A percentile compares a stretch with the other conserved stretches of the same genome.
These are phyloP conservation scores for Didymella glomerata DNA, from an alignment of 2,329 filamentous ascomycete genomes.

Conservation along the genomic window DNA sequence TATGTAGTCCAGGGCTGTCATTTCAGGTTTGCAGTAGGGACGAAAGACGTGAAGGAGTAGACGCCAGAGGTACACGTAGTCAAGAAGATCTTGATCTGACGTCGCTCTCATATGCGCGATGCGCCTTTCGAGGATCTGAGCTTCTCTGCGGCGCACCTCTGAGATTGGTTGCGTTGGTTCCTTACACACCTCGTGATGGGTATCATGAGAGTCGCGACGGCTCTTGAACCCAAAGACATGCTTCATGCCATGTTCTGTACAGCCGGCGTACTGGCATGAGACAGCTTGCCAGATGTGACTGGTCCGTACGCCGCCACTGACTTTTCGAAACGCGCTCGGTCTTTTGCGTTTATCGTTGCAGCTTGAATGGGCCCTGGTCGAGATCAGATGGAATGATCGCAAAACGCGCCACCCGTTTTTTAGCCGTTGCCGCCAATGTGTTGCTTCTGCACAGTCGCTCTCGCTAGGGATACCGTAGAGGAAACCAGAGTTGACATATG, in stretches of 20 bases:
- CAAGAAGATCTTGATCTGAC: slow-evolving; percentile 22
- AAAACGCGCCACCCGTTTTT: slow-evolving; percentile 29
- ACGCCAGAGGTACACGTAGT: slow-evolving; percentile 28
- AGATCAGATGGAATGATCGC: slow-evolving; percentile 25
- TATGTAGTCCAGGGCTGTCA: neutral
- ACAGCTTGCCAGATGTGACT: slow-evolving; percentile 29
- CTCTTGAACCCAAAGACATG: slow-evolving; percentile 18
- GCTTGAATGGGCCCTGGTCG: slow-evolving; percentile 19
- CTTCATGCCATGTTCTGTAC: slow-evolving; percentile 28
- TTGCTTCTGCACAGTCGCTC: slow-evolving; percentile 16
- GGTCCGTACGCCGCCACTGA: slow-evolving; percentile 24
- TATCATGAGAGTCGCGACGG: slow-evolving; percentile 12
- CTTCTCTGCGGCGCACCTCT: slow-evolving; percentile 20
- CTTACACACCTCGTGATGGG: slow-evolving; percentile 1
- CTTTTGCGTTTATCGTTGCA: slow-evolving; percentile 9
- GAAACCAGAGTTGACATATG: slow-evolving; percentile 28
- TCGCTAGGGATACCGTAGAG: slow-evolving; percentile 32
- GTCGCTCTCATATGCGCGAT: slow-evolving; percentile 14
- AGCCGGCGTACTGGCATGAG: slow-evolving; percentile 27
- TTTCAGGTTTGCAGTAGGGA: slow-evolving; percentile 22
- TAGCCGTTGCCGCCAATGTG: slow-evolving; percentile 24
- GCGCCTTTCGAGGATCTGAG: slow-evolving; percentile 20
- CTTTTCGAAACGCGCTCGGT: slow-evolving; percentile 22
- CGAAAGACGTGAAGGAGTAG: slow-evolving; percentile 23
- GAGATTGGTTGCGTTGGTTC: neutral